Base-by-base conservation (phyloP, 148 eudicot species). In the Cornus florida region DNA sequence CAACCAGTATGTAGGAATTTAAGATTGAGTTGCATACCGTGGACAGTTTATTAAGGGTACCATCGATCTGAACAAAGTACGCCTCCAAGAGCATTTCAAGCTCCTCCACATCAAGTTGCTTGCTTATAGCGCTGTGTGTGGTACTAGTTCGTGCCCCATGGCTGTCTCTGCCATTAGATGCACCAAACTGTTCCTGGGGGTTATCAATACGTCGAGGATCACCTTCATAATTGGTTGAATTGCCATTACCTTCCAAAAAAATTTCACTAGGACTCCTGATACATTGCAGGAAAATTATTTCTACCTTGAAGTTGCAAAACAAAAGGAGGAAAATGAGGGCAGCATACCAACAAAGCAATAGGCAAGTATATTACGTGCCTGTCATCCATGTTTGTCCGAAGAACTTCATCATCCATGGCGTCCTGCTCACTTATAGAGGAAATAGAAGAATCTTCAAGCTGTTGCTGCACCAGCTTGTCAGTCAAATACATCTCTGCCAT, bases 71-170 rank as follows among this genome's bases (percentile, higher is more conserved):
- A 71, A 96, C 98, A 75, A 96, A 96, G 80, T 96, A 96, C 11
- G 99, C 99, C 87, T 96, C 99, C 88, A 96, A 87, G 46, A 96
- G 99, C 99, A 94, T 96, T 83, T 96, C 99, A 83, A 96, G 99
- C 84, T 96, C 99, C 83, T 94, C 98, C 38, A 96, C 98, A 83
- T 96, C 99, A 76, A 94, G 94, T 78, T 91, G 89, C 82, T 94
- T 93, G 91, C 90, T 86, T 70, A 85, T 84, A 77, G 85, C 94
- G 80, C 97, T 90, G 70, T 70, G 94, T 79, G 94, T 84, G 56
- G 90, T 91, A 86, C 98, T 94, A 41, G 97, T 92, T 41, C 77
- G 97, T 56, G 97, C 90, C 83, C 90, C 93, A 79, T 80, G 88
- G 81, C 87, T 87, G 81, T 87, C 87, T 90, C 96, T 89, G 60